phyloP scores from a whole-genome alignment of 306 rosid genomes.

The Rosa rugosa region DNA sequence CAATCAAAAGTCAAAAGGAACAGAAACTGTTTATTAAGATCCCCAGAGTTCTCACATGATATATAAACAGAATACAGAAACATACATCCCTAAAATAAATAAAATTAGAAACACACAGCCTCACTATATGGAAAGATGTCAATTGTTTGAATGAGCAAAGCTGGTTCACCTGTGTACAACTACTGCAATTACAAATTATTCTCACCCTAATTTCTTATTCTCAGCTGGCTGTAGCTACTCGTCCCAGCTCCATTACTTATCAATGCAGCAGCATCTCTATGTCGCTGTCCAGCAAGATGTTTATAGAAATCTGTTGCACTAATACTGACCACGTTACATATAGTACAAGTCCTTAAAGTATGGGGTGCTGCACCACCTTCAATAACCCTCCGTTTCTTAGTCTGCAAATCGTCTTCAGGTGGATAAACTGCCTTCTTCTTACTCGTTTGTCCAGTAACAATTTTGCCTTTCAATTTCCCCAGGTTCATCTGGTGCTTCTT shows the following conservation, averaged over 20 bases:
- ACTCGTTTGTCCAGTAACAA: slow-evolving; percentile 11
- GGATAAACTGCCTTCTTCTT: slow-evolving; percentile 32
- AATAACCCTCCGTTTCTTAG: slow-evolving; percentile 46
- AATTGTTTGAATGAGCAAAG: slow-evolving; percentile 4
- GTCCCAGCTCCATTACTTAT: slow-evolving; percentile 32
- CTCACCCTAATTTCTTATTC: background rate
- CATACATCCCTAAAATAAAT: background rate
- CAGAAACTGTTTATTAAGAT: background rate
- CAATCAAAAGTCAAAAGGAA: background rate
- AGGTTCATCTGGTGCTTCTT: slow-evolving; percentile 53
- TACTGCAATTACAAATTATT: slow-evolving; percentile 1
- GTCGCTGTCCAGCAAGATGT: slow-evolving; percentile 51
- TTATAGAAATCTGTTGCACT: slow-evolving; percentile 40
- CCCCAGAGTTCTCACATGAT: background rate
- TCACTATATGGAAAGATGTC: background rate
- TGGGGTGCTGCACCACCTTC: slow-evolving; percentile 47
- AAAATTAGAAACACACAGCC: slow-evolving; percentile 5
- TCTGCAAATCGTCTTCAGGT: slow-evolving; percentile 38
- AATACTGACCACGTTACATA: slow-evolving; percentile 53
- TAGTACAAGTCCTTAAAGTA: slow-evolving; percentile 33
- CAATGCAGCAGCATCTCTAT: slow-evolving; percentile 30
- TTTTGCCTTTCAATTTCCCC: slow-evolving; percentile 40
- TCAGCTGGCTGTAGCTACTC: slow-evolving; percentile 11
- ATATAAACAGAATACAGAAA: background rate
- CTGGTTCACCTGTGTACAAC: slow-evolving; percentile 6